Conservation (phyloP, 1,139 yeast species). For the Candida tetrigidarum region DNA sequence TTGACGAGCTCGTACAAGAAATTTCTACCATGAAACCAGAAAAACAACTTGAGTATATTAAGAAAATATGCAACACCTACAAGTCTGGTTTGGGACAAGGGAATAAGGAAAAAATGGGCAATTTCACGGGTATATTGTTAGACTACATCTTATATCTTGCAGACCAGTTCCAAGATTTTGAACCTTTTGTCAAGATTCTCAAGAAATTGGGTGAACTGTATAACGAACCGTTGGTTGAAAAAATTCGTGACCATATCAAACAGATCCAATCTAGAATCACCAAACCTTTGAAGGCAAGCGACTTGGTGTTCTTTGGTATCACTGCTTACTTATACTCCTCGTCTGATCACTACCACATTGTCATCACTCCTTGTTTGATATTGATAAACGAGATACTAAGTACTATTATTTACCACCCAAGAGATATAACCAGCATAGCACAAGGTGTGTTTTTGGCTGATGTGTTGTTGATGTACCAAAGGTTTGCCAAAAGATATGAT, state of each 20-base stretch:
- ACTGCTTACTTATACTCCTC: constrained; percentile 86
- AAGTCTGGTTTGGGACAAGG: constrained; percentile 84
- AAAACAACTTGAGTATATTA: constrained; percentile 54
- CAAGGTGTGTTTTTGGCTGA: constrained; percentile 67
- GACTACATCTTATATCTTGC: constrained; percentile 62
- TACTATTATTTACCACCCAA: constrained; percentile 41
- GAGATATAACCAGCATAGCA: constrained; percentile 23
- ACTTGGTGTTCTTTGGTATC: constrained; percentile 67
- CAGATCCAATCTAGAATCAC: constrained; percentile 53
- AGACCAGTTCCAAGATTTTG: constrained; percentile 24
- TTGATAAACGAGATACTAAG: constrained; percentile 69
- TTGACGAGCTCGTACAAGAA: constrained; percentile 49
- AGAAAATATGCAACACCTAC: constrained; percentile 59
- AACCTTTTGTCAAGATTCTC: constrained; percentile 53
- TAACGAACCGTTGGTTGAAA: constrained; percentile 63
- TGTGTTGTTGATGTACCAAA: constrained; percentile 70
- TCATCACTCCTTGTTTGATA: constrained; percentile 82
- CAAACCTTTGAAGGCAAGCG: constrained; percentile 45
- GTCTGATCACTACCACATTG: constrained; percentile 93
- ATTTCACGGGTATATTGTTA: constrained; percentile 66
- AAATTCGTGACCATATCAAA: constrained; percentile 34
- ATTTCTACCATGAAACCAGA: constrained; percentile 31
- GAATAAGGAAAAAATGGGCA: constrained; percentile 74
- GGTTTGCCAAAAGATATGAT: constrained; percentile 74
- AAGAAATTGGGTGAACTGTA: constrained; percentile 68